A percentile compares a stretch with the other conserved stretches of the same genome.
phyloP scores from a whole-genome alignment of 148 eudicot genomes.

The Vaccinium darrowii region DNA sequence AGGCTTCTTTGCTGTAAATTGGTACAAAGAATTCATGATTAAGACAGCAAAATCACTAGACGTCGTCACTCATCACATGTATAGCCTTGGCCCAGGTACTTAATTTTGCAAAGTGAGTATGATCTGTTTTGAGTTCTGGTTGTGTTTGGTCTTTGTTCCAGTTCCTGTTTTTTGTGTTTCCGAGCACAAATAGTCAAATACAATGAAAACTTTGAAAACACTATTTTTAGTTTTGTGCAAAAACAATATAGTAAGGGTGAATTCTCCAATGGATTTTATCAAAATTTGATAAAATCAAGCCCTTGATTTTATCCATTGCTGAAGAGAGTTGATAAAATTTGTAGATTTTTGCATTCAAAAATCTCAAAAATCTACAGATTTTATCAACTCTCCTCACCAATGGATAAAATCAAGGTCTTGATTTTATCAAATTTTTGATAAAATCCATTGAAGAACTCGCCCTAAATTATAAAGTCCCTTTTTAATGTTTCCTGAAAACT shows the following conservation, averaged over 20 bases:
- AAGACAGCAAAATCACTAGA: conserved; percentile 43
- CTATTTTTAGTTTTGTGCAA: not conserved
- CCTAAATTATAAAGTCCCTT: not conserved
- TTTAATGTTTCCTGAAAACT: not conserved
- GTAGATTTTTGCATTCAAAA: too few species aligned
- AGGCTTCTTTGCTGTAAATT: conserved; percentile 65
- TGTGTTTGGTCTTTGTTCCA: not conserved
- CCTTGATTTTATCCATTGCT: too few species aligned
- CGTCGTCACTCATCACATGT: conserved; percentile 74
- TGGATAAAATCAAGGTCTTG: too few species aligned
- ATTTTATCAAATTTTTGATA: too few species aligned
- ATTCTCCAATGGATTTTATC: too few species aligned
- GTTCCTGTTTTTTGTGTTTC: not conserved
- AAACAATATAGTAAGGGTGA: not conserved
- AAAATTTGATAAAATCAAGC: too few species aligned
- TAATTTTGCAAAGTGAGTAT: not conserved
- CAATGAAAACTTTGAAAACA: not conserved
- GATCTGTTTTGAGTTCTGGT: not conserved
- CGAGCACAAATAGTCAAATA: not conserved
- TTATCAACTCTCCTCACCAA: too few species aligned
- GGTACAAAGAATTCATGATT: conserved; percentile 60
- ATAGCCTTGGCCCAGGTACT: conserved; percentile 5
- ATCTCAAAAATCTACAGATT: too few species aligned
- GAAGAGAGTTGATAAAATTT: too few species aligned
- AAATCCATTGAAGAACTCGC: too few species aligned